phyloP scores from a whole-genome alignment of 768 basidiomycete genomes.

The Candolleomyces efflorescens region DNA sequence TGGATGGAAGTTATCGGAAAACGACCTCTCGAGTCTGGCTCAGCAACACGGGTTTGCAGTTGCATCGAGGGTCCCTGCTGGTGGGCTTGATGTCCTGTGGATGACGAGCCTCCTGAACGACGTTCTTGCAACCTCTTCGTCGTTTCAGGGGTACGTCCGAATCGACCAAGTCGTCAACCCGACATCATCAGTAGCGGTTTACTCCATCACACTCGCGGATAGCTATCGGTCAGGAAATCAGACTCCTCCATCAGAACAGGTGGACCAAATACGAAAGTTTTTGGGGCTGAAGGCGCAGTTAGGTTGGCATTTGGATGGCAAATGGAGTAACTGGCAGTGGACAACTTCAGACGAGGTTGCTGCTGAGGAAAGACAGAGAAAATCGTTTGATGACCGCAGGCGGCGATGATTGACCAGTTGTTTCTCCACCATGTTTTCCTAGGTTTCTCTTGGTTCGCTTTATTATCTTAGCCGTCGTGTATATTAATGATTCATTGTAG shows the following conservation, averaged over 20 bases:
- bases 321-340: slow-evolving; percentile 3
- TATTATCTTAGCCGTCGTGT: too few relatives aligned
- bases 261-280: not conserved
- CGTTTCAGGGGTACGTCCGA: not conserved
- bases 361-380: not conserved
- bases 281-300: not conserved
- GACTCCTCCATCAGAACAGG: not conserved
- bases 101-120: too few relatives aligned
- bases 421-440: too few relatives aligned
- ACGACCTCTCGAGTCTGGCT: not conserved
- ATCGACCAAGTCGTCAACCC: not conserved
- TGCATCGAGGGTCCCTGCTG: too few relatives aligned
- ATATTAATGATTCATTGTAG: too few relatives aligned
- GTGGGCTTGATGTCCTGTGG: too few relatives aligned
- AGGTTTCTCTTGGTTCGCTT: too few relatives aligned
- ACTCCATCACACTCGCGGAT: not conserved
- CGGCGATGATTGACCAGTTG: not conserved
- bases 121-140: too few relatives aligned
- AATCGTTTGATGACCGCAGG: not conserved
- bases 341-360: not conserved
- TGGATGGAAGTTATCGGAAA: not conserved
- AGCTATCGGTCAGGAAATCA: not conserved
- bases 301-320: not conserved
- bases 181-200: not conserved
- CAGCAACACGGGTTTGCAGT: not conserved